These are phyloP conservation scores for Shiraia bambusicola DNA, from an alignment of 2,329 filamentous ascomycete species.

Conservation along the genomic window DNA sequence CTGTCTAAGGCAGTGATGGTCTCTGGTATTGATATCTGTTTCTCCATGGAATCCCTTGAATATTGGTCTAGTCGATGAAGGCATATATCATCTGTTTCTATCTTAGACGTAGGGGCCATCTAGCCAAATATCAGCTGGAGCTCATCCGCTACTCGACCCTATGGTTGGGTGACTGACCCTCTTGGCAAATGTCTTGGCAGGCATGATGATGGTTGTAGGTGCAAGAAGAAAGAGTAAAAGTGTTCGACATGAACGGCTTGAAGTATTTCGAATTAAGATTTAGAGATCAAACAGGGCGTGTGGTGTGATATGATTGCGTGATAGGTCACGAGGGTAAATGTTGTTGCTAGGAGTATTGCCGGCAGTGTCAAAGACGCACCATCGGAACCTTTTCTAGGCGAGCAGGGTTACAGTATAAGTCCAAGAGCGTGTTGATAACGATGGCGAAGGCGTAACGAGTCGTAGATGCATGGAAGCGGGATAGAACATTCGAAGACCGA, in stretches of 20 bases:
- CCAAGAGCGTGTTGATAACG: conserved; percentile 10
- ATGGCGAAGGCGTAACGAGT: conserved; percentile 15
- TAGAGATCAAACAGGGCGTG: neutral
- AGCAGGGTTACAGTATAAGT: too few relatives aligned
- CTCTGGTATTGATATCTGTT: conserved; percentile 41
- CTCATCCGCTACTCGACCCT: conserved; percentile 6
- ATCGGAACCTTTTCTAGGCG: too few relatives aligned
- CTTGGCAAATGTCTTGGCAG: conserved; percentile 37
- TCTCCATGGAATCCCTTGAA: conserved; percentile 36
- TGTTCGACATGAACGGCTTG: neutral
- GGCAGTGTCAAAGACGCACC: too few relatives aligned
- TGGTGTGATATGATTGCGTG: conserved; percentile 1
- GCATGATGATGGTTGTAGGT: conserved; percentile 24
- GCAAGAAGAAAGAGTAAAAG: neutral
- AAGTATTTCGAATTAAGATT: neutral
- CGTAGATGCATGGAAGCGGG: conserved; percentile 32
- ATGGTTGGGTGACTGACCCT: conserved; percentile 31
- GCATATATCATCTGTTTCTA: conserved; percentile 29
- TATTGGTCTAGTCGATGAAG: conserved; percentile 25
- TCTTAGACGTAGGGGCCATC: conserved; percentile 30
- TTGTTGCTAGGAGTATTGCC: neutral
- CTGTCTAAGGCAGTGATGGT: conserved; percentile 41
- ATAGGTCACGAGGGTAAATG: conserved; percentile 10
- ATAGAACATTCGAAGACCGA: conserved; percentile 21
- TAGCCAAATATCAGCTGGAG: conserved; percentile 23